A percentile compares a stretch with the other conserved stretches of the same genome.
phyloP scores from a whole-genome alignment of 139 green algal species.

The Trebouxia sp. region DNA sequence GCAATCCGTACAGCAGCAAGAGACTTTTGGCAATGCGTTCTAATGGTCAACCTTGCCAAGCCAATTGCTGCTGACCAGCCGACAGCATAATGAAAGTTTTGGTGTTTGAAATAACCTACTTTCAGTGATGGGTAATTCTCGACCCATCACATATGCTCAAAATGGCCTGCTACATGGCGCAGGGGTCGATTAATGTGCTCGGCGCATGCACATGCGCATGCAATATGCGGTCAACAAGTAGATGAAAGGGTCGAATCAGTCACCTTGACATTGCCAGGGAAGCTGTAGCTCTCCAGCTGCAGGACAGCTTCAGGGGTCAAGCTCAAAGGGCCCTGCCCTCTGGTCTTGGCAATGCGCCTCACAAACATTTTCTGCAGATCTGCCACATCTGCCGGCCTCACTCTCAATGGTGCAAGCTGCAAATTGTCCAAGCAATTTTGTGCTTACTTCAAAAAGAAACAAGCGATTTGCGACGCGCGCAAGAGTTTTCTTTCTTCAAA shows the following conservation, averaged over 20 bases:
- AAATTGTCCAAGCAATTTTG: background rate
- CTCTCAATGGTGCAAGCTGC: conserved; percentile 72
- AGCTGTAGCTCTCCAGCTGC: conserved; percentile 64
- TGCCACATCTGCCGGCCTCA: conserved; percentile 66
- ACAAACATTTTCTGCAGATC: conserved; percentile 61
- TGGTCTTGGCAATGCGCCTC: conserved; percentile 30
- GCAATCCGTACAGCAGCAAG: background rate
- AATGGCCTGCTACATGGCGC: background rate
- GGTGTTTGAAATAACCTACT: background rate
- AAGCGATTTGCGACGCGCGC: background rate
- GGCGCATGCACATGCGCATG: background rate
- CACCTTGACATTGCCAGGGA: conserved; percentile 67
- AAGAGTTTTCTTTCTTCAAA: background rate
- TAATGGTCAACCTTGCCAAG: background rate
- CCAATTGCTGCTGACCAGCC: background rate
- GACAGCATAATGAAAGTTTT: background rate
- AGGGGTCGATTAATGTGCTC: background rate
- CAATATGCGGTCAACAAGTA: background rate
- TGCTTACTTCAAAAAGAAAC: no score
- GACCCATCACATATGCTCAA: background rate
- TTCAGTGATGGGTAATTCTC: background rate
- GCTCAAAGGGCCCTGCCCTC: conserved; percentile 20
- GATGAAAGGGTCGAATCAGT: background rate
- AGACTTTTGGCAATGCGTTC: background rate
- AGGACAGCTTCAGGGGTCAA: conserved; percentile 64